Conservation (phyloP, 176 grass and related monocot genomes). For the Dactylis glomerata region DNA sequence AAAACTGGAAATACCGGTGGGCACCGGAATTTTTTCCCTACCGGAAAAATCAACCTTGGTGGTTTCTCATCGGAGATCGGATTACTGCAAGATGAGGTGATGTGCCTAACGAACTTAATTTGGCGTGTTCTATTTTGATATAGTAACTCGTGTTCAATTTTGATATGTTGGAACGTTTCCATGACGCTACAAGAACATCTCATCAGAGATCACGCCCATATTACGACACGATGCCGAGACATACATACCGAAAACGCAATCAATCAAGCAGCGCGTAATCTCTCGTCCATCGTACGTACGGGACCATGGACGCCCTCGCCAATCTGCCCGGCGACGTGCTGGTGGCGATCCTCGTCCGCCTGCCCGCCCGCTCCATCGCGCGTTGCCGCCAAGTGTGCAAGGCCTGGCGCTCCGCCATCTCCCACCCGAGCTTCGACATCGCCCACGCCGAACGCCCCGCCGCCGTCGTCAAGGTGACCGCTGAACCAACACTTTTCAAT, state of each 20-base stretch:
- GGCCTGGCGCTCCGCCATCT: neutral
- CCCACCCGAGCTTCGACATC: neutral
- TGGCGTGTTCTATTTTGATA: neutral
- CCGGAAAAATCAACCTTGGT: no score
- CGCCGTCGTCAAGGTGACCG: neutral
- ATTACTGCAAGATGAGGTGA: no score
- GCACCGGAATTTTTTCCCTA: no score
- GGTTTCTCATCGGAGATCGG: no score
- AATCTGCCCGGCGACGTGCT: neutral
- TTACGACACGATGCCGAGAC: neutral
- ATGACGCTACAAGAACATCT: no score
- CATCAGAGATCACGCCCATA: neutral
- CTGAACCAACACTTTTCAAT: neutral
- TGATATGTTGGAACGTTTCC: no score
- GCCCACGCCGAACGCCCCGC: neutral
- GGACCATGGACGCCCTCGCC: neutral
- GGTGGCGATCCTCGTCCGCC: neutral
- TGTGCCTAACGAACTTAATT: neutral
- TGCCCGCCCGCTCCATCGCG: neutral
- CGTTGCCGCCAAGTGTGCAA: slow-evolving; percentile 3
- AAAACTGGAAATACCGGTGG: no score
- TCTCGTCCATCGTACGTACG: neutral
- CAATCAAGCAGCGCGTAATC: neutral
- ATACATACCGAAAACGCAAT: neutral
- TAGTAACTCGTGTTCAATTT: no score